Conservation (phyloP, 768 basidiomycete genomes). For the Omphalotus guepiniiformis region DNA sequence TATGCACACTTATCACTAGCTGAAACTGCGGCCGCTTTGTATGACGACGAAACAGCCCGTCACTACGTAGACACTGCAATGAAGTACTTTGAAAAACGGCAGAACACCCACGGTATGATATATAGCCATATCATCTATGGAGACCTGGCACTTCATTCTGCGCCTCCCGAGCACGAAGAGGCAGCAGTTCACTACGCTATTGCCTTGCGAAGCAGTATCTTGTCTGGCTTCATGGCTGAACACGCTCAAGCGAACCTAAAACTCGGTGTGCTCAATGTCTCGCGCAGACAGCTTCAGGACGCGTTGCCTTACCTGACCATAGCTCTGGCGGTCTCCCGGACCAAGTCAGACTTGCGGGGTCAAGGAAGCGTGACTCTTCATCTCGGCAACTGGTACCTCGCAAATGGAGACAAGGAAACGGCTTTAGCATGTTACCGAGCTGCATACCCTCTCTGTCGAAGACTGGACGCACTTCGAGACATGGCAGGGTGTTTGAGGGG, state of each 20-base stretch:
- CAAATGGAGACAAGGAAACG: too few species aligned
- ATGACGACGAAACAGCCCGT: slow-evolving; percentile 11
- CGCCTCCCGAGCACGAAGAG: background rate
- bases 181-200: background rate
- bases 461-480: too few species aligned
- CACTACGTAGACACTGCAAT: slow-evolving; percentile 9
- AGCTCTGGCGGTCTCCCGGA: slow-evolving; percentile 11
- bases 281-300: slow-evolving; percentile 6
- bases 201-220: background rate
- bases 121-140: slow-evolving; percentile 14
- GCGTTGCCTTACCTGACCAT: slow-evolving; percentile 12
- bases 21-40: slow-evolving; percentile 10
- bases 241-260: slow-evolving; percentile 11
- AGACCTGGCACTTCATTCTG: background rate
- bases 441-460: too few species aligned
- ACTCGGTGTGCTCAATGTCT: slow-evolving; percentile 11
- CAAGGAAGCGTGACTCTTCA: too few species aligned
- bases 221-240: slow-evolving; percentile 9
- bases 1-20: slow-evolving; percentile 14
- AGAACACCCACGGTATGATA: slow-evolving; percentile 7
- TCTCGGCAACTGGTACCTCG: too few species aligned
- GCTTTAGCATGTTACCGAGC: too few species aligned
- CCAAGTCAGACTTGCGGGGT: too few species aligned
- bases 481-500: too few species aligned
- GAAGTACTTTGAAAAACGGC: slow-evolving; percentile 5